Conservation (phyloP, 768 basidiomycete genomes). For the Chalciporus piperatus region DNA sequence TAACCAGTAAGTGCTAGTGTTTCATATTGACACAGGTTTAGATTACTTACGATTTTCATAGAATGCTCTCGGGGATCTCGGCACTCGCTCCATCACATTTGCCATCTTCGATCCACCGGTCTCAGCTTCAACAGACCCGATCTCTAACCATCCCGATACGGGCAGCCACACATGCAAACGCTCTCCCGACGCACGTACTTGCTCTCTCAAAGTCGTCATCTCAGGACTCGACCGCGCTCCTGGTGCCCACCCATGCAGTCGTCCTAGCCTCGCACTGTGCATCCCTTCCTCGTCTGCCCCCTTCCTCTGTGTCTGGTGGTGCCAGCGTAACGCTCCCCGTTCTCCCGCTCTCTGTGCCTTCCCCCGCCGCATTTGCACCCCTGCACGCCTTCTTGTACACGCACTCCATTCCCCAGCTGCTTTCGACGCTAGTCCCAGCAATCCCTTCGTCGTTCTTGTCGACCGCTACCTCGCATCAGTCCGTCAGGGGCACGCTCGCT, state of each 20-base stretch:
- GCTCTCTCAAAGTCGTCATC: conserved; percentile 39
- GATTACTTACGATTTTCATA: conserved; percentile 35
- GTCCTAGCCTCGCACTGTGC: conserved; percentile 70
- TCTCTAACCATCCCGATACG: conserved; percentile 32
- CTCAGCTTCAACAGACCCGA: conserved; percentile 32
- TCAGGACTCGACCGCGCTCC: conserved; percentile 33
- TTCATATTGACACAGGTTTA: conserved; percentile 4
- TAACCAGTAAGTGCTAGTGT: conserved; percentile 35
- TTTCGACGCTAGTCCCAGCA: conserved; percentile 45
- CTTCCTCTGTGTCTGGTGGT: conserved; percentile 33
- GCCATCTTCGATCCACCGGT: conserved; percentile 27
- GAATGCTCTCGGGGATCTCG: conserved; percentile 41
- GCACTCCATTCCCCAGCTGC: conserved; percentile 48
- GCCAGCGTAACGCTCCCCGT: conserved; percentile 53
- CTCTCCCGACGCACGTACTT: conserved; percentile 50
- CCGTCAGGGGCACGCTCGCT: conserved; percentile 40
- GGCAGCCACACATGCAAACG: conserved; percentile 14
- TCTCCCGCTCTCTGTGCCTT: conserved; percentile 59
- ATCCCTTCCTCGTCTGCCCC: conserved; percentile 54
- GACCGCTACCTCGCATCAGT: conserved; percentile 29
- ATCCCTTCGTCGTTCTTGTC: conserved; percentile 29
- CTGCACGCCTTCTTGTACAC: conserved; percentile 69
- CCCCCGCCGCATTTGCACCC: conserved; percentile 56
- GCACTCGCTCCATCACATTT: conserved; percentile 49
- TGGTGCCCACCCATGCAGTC: conserved; percentile 69